These are phyloP conservation scores for Kluyveromyces sp. DNA, from an alignment of 1,139 yeast species.

Conservation along the genomic window DNA sequence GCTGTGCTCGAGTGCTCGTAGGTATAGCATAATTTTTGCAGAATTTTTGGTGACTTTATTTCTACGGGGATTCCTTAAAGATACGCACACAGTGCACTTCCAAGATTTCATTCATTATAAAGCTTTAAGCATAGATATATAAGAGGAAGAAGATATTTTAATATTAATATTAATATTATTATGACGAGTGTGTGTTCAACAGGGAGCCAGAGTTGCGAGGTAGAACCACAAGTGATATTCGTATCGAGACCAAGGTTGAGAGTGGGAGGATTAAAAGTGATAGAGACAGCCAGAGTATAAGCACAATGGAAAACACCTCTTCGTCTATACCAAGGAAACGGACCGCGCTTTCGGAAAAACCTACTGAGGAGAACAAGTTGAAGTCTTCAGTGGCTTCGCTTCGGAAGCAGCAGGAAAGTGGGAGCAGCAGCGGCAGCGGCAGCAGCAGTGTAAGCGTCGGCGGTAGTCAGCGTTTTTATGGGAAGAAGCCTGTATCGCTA, in stretches of 20 bases:
- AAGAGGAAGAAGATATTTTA: no score
- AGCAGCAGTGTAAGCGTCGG: not conserved
- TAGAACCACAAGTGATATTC: no score
- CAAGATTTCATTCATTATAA: no score
- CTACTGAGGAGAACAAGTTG: slow-evolving; percentile 14
- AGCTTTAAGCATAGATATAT: no score
- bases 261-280: not conserved
- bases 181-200: no score
- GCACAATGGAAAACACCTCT: not conserved
- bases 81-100: no score
- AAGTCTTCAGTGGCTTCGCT: slow-evolving; percentile 3
- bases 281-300: not conserved
- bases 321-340: not conserved
- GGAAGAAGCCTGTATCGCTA: not conserved
- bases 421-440: not conserved
- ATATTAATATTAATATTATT: no score
- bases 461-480: not conserved
- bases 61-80: no score
- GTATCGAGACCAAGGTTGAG: not conserved
- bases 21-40: no score
- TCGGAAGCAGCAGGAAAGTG: not conserved
- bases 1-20: no score
- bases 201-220: no score
- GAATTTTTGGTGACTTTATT: no score
- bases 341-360: slow-evolving; percentile 1